Evolutionary conservation across 805 yeast species (phyloP).

Genomic region (Yamadazyma nakazawae): DNA sequence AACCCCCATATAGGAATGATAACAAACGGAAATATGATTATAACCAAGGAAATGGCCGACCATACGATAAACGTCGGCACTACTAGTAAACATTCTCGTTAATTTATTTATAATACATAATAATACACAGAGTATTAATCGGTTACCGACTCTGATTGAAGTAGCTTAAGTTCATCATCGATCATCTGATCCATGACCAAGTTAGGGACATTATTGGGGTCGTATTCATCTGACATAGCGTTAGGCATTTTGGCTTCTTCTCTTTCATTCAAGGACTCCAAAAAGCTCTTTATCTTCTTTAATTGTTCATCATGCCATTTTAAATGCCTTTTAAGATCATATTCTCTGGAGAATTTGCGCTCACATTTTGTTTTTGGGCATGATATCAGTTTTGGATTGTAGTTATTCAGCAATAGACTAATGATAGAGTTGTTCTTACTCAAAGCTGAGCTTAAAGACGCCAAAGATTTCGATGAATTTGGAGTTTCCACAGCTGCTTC

Average conservation of each 20-base stretch:
- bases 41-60: slow-evolving; percentile 17
- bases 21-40: slow-evolving; percentile 25
- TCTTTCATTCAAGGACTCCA: slow-evolving; percentile 18
- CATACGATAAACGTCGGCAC: slow-evolving; percentile 6
- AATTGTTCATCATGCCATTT: slow-evolving; percentile 47
- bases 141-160: not conserved
- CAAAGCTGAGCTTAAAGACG: slow-evolving; percentile 8
- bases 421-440: slow-evolving; percentile 26
- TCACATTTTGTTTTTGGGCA: slow-evolving; percentile 54
- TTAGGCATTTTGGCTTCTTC: not conserved
- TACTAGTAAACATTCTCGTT: not conserved
- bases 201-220: not conserved
- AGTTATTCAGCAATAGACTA: slow-evolving; percentile 37
- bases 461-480: slow-evolving; percentile 9
- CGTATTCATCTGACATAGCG: not conserved
- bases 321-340: slow-evolving; percentile 49
- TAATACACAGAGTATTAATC: not conserved
- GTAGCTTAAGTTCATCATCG: slow-evolving; percentile 12
- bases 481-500: slow-evolving; percentile 16
- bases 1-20: slow-evolving; percentile 14
- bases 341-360: slow-evolving; percentile 49
- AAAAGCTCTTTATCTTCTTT: slow-evolving; percentile 27
- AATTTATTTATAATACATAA: not conserved
- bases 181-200: slow-evolving; percentile 10
- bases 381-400: slow-evolving; percentile 27